These are phyloP conservation scores for Amaranthus palmeri DNA, from an alignment of 148 eudicot species.

Conservation along the genomic window DNA sequence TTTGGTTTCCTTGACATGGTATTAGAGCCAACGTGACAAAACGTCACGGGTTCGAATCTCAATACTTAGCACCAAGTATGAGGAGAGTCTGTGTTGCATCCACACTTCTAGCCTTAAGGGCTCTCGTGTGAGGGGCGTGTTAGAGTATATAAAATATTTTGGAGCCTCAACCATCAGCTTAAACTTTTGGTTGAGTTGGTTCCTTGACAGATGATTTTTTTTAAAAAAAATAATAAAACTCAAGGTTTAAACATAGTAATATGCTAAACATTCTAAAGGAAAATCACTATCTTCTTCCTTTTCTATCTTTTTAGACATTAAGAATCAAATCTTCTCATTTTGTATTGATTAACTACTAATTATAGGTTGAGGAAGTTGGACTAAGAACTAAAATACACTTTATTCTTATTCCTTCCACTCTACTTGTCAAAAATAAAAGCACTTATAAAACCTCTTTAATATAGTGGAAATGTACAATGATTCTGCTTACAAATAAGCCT, in stretches of 20 bases:
- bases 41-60: too few species aligned
- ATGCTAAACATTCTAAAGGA: not conserved
- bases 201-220: too few species aligned
- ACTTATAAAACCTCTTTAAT: constrained; percentile 6
- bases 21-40: too few species aligned
- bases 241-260: not conserved
- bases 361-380: constrained; percentile 1
- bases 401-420: constrained; percentile 27
- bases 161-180: too few species aligned
- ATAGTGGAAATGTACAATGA: constrained; percentile 6
- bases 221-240: too few species aligned
- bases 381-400: constrained; percentile 6
- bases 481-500: constrained; percentile 14
- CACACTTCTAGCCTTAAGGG: too few species aligned
- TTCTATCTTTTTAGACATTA: constrained; percentile 1
- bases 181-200: too few species aligned
- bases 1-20: too few species aligned
- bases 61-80: too few species aligned
- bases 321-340: constrained; percentile 19
- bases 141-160: too few species aligned
- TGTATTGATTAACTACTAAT: constrained; percentile 2
- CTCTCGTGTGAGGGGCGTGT: too few species aligned
- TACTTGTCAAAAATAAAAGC: constrained; percentile 8
- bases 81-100: too few species aligned
- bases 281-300: not conserved